Evolutionary conservation across 1,284 basidiomycete genomes (phyloP).

Genomic region (Tetrapyrgos nigripes): DNA sequence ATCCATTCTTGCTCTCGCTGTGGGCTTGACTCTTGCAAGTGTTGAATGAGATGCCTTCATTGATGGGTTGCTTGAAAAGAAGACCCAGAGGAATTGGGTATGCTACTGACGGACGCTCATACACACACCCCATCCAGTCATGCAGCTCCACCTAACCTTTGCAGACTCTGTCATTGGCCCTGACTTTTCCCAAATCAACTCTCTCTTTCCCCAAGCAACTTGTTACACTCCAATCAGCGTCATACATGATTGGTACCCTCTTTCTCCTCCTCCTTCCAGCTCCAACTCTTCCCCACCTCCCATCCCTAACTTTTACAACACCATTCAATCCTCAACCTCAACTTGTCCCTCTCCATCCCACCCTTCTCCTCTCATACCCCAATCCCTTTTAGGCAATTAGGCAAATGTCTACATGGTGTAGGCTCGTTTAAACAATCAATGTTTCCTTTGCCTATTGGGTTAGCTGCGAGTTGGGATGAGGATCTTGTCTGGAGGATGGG

Average conservation of each 20-base stretch:
- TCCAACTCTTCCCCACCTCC: too few species aligned
- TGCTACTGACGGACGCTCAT: background rate
- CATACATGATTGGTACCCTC: constrained; percentile 35
- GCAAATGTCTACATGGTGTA: constrained; percentile 36
- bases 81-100: constrained; percentile 13
- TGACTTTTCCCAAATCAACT: constrained; percentile 1
- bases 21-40: too few species aligned
- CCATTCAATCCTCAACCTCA: constrained; percentile 31
- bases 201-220: constrained; percentile 12
- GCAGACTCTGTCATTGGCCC: constrained; percentile 35
- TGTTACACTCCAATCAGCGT: constrained; percentile 29
- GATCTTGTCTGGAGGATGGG: constrained; percentile 30
- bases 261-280: constrained; percentile 10
- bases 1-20: too few species aligned
- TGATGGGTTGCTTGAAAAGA: background rate
- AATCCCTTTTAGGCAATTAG: constrained; percentile 33
- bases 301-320: constrained; percentile 27
- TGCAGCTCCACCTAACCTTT: constrained; percentile 36
- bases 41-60: constrained; percentile 9
- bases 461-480: constrained; percentile 32
- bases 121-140: constrained; percentile 16
- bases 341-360: background rate
- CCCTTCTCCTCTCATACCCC: constrained; percentile 25
- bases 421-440: constrained; percentile 36
- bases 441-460: constrained; percentile 32